Evolutionary conservation across 2,329 filamentous ascomycete species (phyloP).

Genomic region (Penicillium fuscoglaucum): DNA sequence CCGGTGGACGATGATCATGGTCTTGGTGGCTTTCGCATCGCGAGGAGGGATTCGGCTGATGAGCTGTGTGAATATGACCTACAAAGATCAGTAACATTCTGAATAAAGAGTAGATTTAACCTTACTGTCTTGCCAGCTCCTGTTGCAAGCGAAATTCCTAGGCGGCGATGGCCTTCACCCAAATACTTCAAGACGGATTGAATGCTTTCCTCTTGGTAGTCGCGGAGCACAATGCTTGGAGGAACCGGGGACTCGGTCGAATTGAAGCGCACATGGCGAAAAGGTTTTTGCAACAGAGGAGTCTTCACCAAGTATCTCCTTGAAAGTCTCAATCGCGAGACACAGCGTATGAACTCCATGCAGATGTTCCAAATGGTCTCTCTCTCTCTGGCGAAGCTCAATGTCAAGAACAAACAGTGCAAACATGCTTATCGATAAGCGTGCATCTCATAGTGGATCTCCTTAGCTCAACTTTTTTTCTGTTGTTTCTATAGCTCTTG

Average conservation of each 20-base stretch:
- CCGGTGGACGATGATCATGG: conserved; percentile 87
- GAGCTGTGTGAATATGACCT: conserved; percentile 95
- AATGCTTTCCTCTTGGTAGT: conserved; percentile 92
- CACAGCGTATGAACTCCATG: conserved; percentile 36
- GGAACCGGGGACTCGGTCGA: conserved; percentile 21
- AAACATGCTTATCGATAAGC: conserved; percentile 37
- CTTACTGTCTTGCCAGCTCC: conserved; percentile 83
- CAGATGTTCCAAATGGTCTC: conserved; percentile 2
- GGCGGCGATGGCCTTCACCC: conserved; percentile 68
- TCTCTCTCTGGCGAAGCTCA: neutral
- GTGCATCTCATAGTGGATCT: conserved; percentile 13
- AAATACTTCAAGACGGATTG: conserved; percentile 73
- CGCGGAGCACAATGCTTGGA: conserved; percentile 62
- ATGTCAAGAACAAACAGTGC: conserved; percentile 36
- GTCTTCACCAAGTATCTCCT: conserved; percentile 16
- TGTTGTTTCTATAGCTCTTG: conserved; percentile 2
- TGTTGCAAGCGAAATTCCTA: conserved; percentile 84
- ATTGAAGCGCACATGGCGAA: conserved; percentile 27
- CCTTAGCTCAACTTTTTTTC: conserved; percentile 16
- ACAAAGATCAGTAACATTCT: conserved; percentile 7
- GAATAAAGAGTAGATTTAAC: neutral
- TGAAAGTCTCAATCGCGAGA: conserved; percentile 20
- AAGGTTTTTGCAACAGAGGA: conserved; percentile 29
- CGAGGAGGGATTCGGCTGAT: conserved; percentile 71
- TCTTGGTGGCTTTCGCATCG: conserved; percentile 64